These are phyloP conservation scores for Melaleuca quinquenervia DNA, from an alignment of 345 rosid species.

Conservation along the genomic window DNA sequence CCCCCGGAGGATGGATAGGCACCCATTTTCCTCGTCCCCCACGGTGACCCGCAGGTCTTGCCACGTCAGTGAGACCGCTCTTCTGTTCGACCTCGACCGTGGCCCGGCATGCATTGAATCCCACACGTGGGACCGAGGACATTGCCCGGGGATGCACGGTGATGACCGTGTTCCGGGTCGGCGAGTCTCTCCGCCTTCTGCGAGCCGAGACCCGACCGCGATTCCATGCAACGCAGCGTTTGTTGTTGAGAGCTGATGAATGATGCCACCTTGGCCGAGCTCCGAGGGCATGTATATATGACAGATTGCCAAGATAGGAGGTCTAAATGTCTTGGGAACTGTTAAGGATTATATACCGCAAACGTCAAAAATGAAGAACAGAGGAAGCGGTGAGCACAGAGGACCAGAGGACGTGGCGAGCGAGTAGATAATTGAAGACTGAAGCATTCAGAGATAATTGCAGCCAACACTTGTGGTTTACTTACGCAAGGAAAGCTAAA, in stretches of 20 bases:
- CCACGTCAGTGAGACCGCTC: slow-evolving; percentile 25
- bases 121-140: accelerated
- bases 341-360: too few species aligned
- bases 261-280: background rate
- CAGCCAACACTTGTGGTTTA: too few species aligned
- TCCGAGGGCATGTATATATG: background rate
- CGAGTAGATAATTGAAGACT: too few species aligned
- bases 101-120: background rate
- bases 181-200: background rate
- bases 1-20: slow-evolving; percentile 52
- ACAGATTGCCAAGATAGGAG: background rate
- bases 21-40: slow-evolving; percentile 50
- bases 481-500: too few species aligned
- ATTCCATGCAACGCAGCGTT: background rate
- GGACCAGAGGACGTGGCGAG: too few species aligned
- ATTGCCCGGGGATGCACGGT: background rate
- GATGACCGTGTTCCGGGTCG: background rate
- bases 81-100: background rate
- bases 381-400: too few species aligned
- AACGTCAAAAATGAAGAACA: too few species aligned
- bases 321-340: background rate
- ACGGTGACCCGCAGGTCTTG: slow-evolving; percentile 61
- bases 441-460: too few species aligned
- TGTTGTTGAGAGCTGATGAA: background rate
- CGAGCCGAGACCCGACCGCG: background rate